Evolutionary conservation across 306 rosid genomes (phyloP).

Genomic region (Pterocarpus macrocarpus): DNA sequence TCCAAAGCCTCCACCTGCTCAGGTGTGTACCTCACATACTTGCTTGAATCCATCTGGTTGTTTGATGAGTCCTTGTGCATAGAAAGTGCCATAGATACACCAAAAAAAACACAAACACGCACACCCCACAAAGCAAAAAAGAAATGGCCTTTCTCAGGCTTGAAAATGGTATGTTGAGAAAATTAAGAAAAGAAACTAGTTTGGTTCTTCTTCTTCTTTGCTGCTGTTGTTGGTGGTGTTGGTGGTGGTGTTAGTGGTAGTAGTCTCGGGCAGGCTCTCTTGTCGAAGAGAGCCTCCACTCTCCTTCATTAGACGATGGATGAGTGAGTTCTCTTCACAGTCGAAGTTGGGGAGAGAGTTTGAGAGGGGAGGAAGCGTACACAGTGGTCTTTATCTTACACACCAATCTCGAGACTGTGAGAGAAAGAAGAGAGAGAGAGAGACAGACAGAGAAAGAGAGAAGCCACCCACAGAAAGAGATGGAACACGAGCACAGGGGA

Average conservation of each 20-base stretch:
- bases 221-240: slow-evolving; percentile 38
- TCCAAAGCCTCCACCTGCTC: slow-evolving; percentile 98
- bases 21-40: slow-evolving; percentile 95
- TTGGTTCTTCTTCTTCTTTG: slow-evolving; percentile 56
- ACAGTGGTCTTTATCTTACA: slow-evolving; percentile 52
- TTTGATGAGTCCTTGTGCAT: slow-evolving; percentile 72
- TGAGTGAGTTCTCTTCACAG: background rate
- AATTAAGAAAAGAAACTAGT: slow-evolving; percentile 11
- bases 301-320: slow-evolving; percentile 73
- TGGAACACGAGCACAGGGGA: slow-evolving; percentile 21
- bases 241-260: slow-evolving; percentile 35
- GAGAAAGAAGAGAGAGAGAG: background rate
- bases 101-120: background rate
- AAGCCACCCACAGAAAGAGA: slow-evolving; percentile 53
- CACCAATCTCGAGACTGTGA: slow-evolving; percentile 70
- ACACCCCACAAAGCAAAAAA: background rate
- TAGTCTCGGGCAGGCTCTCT: slow-evolving; percentile 85
- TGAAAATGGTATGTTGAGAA: slow-evolving; percentile 22
- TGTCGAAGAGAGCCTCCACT: slow-evolving; percentile 95
- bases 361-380: background rate
- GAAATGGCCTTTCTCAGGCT: background rate
- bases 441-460: background rate
- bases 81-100: slow-evolving; percentile 67
- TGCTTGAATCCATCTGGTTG: slow-evolving; percentile 82
- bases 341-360: slow-evolving; percentile 28